Conservation (phyloP, 1,284 basidiomycete genomes). For the Neonothopanus nambi region DNA sequence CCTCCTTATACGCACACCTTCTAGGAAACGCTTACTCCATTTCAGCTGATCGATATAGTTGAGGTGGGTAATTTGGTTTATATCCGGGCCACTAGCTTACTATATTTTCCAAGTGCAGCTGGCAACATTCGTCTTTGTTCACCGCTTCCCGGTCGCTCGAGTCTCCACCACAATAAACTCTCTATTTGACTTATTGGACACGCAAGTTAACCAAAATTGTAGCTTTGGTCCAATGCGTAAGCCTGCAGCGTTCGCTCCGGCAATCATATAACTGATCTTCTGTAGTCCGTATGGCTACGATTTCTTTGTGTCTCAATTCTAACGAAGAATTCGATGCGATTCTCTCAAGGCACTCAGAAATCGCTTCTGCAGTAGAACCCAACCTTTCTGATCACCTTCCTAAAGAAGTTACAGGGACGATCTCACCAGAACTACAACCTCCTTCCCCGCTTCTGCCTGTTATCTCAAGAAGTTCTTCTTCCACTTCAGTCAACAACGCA, state of each 20-base stretch:
- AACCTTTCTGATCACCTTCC: no score
- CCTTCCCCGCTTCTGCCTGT: no score
- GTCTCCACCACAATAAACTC: neutral
- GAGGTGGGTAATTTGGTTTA: no score
- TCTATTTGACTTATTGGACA: conserved; percentile 3
- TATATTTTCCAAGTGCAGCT: neutral
- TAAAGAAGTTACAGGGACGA: no score
- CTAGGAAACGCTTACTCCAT: neutral
- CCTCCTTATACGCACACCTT: neutral
- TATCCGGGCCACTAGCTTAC: no score
- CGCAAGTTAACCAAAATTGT: neutral
- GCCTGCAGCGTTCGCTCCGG: neutral
- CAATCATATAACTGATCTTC: neutral
- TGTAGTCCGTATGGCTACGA: conserved; percentile 6
- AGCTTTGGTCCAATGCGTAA: neutral
- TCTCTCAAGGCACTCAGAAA: neutral
- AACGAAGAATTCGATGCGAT: neutral
- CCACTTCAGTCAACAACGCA: no score
- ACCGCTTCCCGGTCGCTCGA: neutral
- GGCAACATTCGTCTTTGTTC: neutral
- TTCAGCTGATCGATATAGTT: neutral
- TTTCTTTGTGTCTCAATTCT: neutral
- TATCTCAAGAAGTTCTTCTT: no score
- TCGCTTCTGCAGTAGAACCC: no score
- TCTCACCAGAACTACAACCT: no score